These are phyloP conservation scores for Coemansia sp. DNA, from an alignment of 192 early-diverging fungal species.

Conservation along the genomic window DNA sequence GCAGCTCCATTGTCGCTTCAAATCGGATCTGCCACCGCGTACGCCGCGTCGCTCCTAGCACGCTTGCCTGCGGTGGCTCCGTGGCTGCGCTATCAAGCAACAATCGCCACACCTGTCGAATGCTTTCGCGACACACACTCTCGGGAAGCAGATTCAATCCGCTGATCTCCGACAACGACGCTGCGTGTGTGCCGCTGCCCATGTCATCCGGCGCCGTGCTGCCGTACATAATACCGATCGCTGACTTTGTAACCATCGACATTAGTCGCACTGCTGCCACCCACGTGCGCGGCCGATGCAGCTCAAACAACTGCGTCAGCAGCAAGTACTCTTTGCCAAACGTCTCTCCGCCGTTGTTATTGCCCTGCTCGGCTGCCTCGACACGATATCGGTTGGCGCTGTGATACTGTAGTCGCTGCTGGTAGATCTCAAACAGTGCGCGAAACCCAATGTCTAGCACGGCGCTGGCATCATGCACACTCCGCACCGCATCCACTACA, in stretches of 20 bases:
- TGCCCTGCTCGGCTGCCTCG: background rate
- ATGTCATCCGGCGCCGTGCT: conserved; percentile 21
- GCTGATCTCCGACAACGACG: conserved; percentile 47
- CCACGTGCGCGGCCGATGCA: conserved; percentile 51
- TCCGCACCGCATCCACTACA: conserved; percentile 46
- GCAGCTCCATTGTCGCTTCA: conserved; percentile 49
- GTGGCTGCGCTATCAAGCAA: conserved; percentile 45
- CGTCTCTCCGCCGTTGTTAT: conserved; percentile 6
- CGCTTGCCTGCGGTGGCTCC: conserved; percentile 32
- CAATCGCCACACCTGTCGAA: conserved; percentile 50
- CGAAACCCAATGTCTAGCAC: conserved; percentile 52
- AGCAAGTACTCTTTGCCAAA: conserved; percentile 53
- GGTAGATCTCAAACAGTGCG: conserved; percentile 48
- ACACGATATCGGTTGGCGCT: conserved; percentile 39
- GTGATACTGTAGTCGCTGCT: conserved; percentile 39
- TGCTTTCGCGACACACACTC: conserved; percentile 43
- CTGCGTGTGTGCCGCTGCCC: conserved; percentile 33
- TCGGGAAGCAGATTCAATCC: conserved; percentile 45
- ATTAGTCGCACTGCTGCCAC: conserved; percentile 46
- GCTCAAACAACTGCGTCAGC: conserved; percentile 43
- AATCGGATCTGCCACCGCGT: conserved; percentile 57
- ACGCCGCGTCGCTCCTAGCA: conserved; percentile 43
- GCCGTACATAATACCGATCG: conserved; percentile 51
- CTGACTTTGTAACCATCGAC: conserved; percentile 49
- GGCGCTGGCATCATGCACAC: conserved; percentile 45